Evolutionary conservation across 768 basidiomycete genomes (phyloP), one percentile per base, ranked within the genome.

Genomic region (Pisolithus orientalis): DNA sequence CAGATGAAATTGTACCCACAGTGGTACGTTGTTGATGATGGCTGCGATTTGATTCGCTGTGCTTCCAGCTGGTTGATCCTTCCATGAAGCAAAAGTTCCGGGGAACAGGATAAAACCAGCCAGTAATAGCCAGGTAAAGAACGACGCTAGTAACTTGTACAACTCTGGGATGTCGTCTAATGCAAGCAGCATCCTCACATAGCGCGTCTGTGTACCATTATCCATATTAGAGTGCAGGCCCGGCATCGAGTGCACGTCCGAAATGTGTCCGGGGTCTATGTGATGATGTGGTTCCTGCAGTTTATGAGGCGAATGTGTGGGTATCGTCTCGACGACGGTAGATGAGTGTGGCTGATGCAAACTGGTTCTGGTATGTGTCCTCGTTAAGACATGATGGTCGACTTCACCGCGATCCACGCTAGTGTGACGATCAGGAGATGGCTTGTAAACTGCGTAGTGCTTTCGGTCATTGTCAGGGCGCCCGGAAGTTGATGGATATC

Each of bases 81-180:
- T 39, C 65, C 76, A 69, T 50, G 75, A 81, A 10, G 75, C 70
- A 62, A 84, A 84, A 6, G 82, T 83, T 48, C 80, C 78, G 2
- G 82, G 82, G 56, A 84, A 81, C 34, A 84, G 68, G 16, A 84
- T 67, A 59, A 84, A 84, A 7, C 82, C 82, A 11, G 81, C 82
- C 21, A 84, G 68, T 49, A 83, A 59, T 50, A 84, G 73, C 82
- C 82, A 84, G 9, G 78, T 82, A 57, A 79, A 83, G 67, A 84
- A 82, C 8, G 72, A 72, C 3, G 78, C 75, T n/a, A 76, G 61
- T 11, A 80, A 51, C 51, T 82, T 80, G 61, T 77, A 71, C 39
- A 76, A 25, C 4, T 64, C 57, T n/a, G 80, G 78, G 44, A 84
- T 83, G 32, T 68, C 71, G 57, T 83, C 82, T 24, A 83, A 64